Percentiles rank a stretch among this genome's conserved stretches.
phyloP scores from a whole-genome alignment of 2,329 filamentous ascomycete genomes.

The Phyllosticta citriasiana region DNA sequence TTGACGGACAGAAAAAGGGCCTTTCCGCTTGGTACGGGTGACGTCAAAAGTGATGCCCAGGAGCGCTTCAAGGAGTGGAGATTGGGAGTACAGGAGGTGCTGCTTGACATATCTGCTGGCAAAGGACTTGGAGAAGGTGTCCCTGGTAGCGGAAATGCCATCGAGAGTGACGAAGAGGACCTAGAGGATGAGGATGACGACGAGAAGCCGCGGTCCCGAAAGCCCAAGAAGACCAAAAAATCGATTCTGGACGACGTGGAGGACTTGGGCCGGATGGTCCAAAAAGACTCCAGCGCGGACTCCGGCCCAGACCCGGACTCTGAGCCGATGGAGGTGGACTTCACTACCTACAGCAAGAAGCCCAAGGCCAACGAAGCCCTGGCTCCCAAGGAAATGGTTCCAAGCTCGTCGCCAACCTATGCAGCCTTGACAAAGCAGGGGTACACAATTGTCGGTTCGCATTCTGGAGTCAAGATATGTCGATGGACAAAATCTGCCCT shows the following conservation, averaged over 20 bases:
- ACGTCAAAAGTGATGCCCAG: slow-evolving; percentile 65
- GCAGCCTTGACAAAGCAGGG: slow-evolving; percentile 88
- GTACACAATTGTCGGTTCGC: slow-evolving; percentile 88
- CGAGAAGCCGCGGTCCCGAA: slow-evolving; percentile 7
- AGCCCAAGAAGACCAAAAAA: slow-evolving; percentile 32
- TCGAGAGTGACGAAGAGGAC: slow-evolving; percentile 72
- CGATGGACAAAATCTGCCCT: slow-evolving; percentile 97
- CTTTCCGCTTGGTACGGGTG: slow-evolving; percentile 79
- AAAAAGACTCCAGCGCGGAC: slow-evolving; percentile 6
- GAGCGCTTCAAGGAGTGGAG: slow-evolving; percentile 67
- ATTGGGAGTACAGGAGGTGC: slow-evolving; percentile 59
- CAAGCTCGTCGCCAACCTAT: slow-evolving; percentile 80
- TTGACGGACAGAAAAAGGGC: slow-evolving; percentile 77
- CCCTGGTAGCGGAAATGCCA: slow-evolving; percentile 68
- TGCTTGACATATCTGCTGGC: slow-evolving; percentile 48
- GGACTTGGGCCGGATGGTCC: slow-evolving; percentile 61
- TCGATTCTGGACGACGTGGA: slow-evolving; percentile 64
- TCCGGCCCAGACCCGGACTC: slow-evolving; percentile 12
- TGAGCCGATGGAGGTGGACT: slow-evolving; percentile 67
- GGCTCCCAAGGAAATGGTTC: slow-evolving; percentile 78
- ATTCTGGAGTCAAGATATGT: slow-evolving; percentile 95
- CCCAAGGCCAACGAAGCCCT: slow-evolving; percentile 36
- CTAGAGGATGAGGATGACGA: slow-evolving; percentile 44
- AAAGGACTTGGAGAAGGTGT: slow-evolving; percentile 53
- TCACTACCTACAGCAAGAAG: slow-evolving; percentile 59